Base-by-base conservation (phyloP, 2,329 filamentous ascomycete genomes). In the Penicillium sp. region DNA sequence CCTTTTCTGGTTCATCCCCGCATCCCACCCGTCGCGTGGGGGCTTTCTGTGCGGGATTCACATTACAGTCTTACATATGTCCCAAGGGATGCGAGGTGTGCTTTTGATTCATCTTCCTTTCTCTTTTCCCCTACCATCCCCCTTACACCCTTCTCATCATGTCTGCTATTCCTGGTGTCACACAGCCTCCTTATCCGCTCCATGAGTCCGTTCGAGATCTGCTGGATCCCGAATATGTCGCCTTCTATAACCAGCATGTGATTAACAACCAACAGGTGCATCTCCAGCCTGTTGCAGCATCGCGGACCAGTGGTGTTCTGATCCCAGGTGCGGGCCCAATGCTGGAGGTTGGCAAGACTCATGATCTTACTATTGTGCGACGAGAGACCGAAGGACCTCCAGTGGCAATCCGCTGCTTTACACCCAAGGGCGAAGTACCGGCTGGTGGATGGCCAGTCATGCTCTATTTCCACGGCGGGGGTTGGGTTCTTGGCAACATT, bases 401-500 rank as follows among this genome's bases (percentile, higher is more conserved):
- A 21, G 68, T 85, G n/a, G 62, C 61, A 2, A 65, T 85, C 14
- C 76, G 83, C 16, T 78, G 74, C 33, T 86, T 85, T 61, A 83
- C 78, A 1, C 83, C 84, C 0, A 65, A 69, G 5, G 80, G 79
- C 0, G 59, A 72, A 5, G 72, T 57, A 11, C 82, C 82, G 0
- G 69, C 64, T 0, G 64, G 61, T 0, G 83, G 84, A 26, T 86
- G 83, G 83, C 83, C 83, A 2, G 77, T 81, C 8, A 78, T 82
- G 67, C 62, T 86, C 3, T 87, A 84, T 66, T 83, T 79, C 63
- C 84, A 86, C 62, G 84, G 83, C 4, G 83, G 83, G 1, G 84
- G 83, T 3, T 86, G 83, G 82, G 83, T 85, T 3, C 63, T 85
- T 29, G 83, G 83, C 0, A 83, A 80, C 46, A 83, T 85, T 44